Evolutionary conservation across 192 early-diverging fungal genomes (phyloP), one percentile per base, ranked within the genome.

Genomic region (Cetraspora pellucida): DNA sequence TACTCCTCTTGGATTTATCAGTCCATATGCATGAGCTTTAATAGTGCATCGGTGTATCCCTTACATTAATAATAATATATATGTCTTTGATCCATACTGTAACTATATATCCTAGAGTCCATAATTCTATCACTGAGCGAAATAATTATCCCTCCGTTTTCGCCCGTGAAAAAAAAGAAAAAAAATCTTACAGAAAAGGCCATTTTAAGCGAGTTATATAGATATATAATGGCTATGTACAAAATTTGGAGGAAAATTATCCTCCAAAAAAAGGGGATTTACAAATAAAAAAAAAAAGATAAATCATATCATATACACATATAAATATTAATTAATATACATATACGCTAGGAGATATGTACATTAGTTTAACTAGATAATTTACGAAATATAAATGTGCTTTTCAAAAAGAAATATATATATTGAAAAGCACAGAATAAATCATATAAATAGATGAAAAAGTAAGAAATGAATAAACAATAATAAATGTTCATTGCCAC

Each of bases 151-250:
- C 28, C 59, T 28, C 25, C 3, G 28, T 60, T 58, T 58, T 61
- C 59, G 59, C 59, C 59, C 27, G n/a, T 61, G 28, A 61, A 61
- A 61, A 61, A 28, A 61, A 30, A 30, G 25, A 55, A 55, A 55
- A 55, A 16, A 55, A 55, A 61, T 61, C 59, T 61, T 61, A 61
- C 59, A 61, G 59, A 37, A 37, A 37, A 61, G 59, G 59, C 59
- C 59, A 30, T 58, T n/a, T 61, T 61, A 37, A 37, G 59, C 59
- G 59, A 61, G 59, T 28, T 37, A 37, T 37, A 37, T 37, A 37
- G 37, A 61, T 61, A 61, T 23, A 61, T 61, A 16, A 61, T 61
- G 27, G 59, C 59, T 61, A 61, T 61, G 25, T 61, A 61, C 59
- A 61, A 61, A 16, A 61, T 37, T 37, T 37, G 27, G 59, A 61